phyloP scores from a whole-genome alignment of 2,329 filamentous ascomycete species.

The Ceratocystis harringtonii region DNA sequence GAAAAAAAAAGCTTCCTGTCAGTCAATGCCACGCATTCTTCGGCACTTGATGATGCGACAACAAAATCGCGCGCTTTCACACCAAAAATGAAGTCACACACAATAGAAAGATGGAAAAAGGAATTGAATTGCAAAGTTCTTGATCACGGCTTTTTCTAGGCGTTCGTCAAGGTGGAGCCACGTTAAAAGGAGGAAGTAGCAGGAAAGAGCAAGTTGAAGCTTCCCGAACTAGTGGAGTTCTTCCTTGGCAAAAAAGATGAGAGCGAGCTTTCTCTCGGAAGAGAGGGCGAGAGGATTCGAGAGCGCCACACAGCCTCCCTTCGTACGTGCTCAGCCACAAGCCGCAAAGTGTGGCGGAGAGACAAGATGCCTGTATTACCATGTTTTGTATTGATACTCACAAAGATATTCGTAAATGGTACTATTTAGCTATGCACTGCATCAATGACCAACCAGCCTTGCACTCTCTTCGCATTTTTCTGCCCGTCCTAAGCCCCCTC shows the following conservation, averaged over 20 bases:
- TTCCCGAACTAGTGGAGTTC: background rate
- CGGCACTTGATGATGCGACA: background rate
- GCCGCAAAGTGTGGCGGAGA: background rate
- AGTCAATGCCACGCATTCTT: constrained; percentile 2
- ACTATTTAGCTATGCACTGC: background rate
- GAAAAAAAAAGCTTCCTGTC: background rate
- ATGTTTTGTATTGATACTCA: constrained; percentile 1
- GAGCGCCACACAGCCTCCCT: background rate
- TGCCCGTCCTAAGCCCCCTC: too few species aligned
- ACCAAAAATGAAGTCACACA: background rate
- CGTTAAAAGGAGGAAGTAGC: too few species aligned
- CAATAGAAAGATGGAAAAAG: background rate
- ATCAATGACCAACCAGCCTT: too few species aligned
- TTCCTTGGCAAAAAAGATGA: background rate
- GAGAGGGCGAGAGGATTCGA: background rate
- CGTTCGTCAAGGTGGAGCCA: too few species aligned
- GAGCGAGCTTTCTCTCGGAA: background rate
- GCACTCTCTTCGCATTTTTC: too few species aligned
- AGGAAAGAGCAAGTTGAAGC: background rate
- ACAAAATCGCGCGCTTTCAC: background rate
- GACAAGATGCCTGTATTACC: background rate
- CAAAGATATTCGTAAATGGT: background rate
- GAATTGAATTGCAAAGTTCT: too few species aligned
- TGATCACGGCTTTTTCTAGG: too few species aligned
- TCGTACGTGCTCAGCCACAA: background rate